Evolutionary conservation across 169 alveolate genomes (phyloP).

Genomic region (Plasmodium cynomolgi): DNA sequence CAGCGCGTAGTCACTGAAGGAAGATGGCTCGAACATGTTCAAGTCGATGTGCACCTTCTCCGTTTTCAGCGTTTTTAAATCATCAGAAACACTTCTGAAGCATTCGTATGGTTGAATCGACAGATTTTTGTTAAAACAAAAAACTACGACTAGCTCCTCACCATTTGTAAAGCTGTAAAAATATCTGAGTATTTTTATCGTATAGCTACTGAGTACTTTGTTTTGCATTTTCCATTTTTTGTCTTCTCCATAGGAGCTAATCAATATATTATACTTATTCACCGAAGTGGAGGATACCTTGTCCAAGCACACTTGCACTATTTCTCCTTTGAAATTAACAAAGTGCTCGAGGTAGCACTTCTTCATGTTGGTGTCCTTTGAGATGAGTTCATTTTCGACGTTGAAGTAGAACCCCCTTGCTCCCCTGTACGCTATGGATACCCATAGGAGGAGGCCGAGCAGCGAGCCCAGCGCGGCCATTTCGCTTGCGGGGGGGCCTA

Average conservation of each 20-base stretch:
- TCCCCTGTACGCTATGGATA: background rate
- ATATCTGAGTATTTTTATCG: background rate
- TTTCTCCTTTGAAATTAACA: conserved; percentile 12
- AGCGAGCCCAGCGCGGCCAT: background rate
- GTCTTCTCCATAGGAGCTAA: conserved; percentile 15
- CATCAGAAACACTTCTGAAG: background rate
- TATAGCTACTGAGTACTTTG: background rate
- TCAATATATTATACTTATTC: background rate
- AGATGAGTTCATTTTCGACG: conserved; percentile 14
- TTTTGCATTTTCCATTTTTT: conserved; percentile 15
- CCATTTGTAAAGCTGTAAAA: conserved; percentile 29
- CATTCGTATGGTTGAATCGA: conserved; percentile 17
- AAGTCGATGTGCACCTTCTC: background rate
- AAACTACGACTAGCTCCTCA: background rate
- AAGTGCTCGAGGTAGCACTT: conserved; percentile 16
- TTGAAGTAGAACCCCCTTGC: conserved; percentile 3
- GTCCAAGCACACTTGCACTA: conserved; percentile 19
- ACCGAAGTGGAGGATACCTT: background rate
- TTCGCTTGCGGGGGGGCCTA: background rate
- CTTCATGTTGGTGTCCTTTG: background rate
- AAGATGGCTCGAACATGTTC: background rate
- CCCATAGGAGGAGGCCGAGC: conserved; percentile 1
- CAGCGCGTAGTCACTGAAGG: conserved; percentile 16
- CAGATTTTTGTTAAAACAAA: conserved; percentile 10
- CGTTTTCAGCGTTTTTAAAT: background rate